These are phyloP conservation scores for Stylosanthes scabra DNA, from an alignment of 331 rosid species.

Conservation along the genomic window DNA sequence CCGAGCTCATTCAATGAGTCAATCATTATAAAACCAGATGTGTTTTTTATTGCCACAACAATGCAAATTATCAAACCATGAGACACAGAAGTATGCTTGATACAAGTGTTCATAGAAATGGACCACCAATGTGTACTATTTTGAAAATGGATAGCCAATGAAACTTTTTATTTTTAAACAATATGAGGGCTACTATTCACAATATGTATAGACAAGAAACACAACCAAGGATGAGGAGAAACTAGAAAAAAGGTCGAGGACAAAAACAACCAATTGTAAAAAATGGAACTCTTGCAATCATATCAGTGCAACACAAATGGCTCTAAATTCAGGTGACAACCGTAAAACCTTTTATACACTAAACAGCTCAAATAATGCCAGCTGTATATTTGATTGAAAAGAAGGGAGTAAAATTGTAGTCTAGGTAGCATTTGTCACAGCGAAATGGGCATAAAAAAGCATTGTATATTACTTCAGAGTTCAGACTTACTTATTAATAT, in stretches of 20 bases:
- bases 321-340: neutral
- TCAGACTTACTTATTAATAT: conserved; percentile 90
- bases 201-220: neutral
- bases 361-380: conserved; percentile 24
- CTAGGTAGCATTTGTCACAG: conserved; percentile 13
- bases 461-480: conserved; percentile 32
- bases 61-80: conserved; percentile 13
- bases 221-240: conserved; percentile 10
- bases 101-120: conserved; percentile 21
- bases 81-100: conserved; percentile 6
- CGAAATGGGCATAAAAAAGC: conserved; percentile 15
- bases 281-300: conserved; percentile 23
- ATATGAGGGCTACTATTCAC: conserved; percentile 8
- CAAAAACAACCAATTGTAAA: conserved; percentile 16
- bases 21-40: conserved; percentile 20
- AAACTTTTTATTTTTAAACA: neutral
- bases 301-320: neutral
- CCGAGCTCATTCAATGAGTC: conserved; percentile 9
- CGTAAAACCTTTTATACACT: conserved; percentile 10
- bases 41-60: conserved; percentile 20
- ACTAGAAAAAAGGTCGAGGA: conserved; percentile 8
- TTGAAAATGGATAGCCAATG: neutral
- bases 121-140: conserved; percentile 28
- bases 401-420: neutral
- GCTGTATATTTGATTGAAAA: neutral